Conservation (phyloP, 345 rosid genomes). For the Acer saccharum region DNA sequence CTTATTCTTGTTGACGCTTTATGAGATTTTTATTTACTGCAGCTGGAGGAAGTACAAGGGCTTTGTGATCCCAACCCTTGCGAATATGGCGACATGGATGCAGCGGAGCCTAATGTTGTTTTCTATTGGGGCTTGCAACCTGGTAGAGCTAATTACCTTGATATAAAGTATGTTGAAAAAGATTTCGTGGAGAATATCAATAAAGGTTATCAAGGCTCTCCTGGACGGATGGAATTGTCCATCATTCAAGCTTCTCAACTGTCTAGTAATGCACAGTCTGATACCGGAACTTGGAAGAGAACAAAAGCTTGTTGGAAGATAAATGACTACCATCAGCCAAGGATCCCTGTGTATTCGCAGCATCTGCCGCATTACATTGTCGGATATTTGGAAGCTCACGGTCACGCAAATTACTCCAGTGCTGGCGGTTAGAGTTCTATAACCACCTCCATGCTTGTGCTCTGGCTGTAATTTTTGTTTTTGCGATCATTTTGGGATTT, state of each 20-base stretch:
- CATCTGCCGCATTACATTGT: constrained; percentile 47
- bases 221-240: constrained; percentile 40
- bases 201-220: constrained; percentile 40
- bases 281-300: constrained; percentile 33
- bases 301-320: constrained; percentile 50
- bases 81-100: constrained; percentile 41
- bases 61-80: constrained; percentile 57
- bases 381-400: constrained; percentile 33
- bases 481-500: background rate
- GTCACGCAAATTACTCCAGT: constrained; percentile 28
- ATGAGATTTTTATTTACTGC: constrained; percentile 20
- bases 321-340: constrained; percentile 36
- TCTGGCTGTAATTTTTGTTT: constrained; percentile 2
- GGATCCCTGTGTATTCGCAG: constrained; percentile 39
- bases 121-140: constrained; percentile 58
- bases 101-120: constrained; percentile 36
- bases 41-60: constrained; percentile 58
- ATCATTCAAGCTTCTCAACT: constrained; percentile 46
- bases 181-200: constrained; percentile 45
- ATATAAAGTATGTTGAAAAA: constrained; percentile 38
- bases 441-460: background rate
- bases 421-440: constrained; percentile 15
- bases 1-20: background rate
- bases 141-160: constrained; percentile 24
- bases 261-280: constrained; percentile 29